Base-by-base conservation (phyloP, 257 asterid species). In the Ajuga chamaepitys region DNA sequence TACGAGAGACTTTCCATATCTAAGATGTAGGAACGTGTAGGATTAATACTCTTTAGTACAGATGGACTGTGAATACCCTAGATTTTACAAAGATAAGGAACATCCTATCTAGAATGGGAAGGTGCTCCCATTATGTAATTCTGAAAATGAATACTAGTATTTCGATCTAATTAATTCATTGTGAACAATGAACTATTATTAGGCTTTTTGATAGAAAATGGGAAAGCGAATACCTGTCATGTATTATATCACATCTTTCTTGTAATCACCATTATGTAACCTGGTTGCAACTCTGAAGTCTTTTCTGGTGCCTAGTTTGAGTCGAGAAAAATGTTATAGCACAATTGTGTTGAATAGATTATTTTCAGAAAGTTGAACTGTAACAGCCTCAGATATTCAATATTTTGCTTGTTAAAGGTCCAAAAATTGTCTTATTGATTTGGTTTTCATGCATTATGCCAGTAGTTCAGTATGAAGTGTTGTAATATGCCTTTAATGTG, bases 391-490 rank as follows among this genome's bases (percentile, higher is more conserved):
- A 14, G 26, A 32, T 53, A 44, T 55, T 34, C 22, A 45, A 28
- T 28, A 17, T 3, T 70, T 52, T 30, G 14, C n/a, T 66, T 66
- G 64, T 37, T 18, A 40, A 35, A 21, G 44, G 60, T 47, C n/a
- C 50, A 18, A 62, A 9, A 1, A n/a, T 35, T 9, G 40, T 35
- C 9, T 61, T 48, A 7, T n/a, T 57, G 26, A 35, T 62, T 20
- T 61, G 71, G 32, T 61, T 74, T 59, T 56, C 40, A 51, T 25
- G 28, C 40, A 66, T 21, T 42, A 30, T 52, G 9, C 48, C 38
- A 4, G 42, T 38, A 11, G 12, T 51, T 50, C 41, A 40, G 59
- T 50, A 21, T 66, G 52, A 72, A n/a, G 21, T 40, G 30, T 16
- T 50, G 48, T 10, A 11, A 32, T 16, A 32, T 14, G 14, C 32